phyloP scores from a whole-genome alignment of 108 stramenopile species.

The Skeletonema potamos region DNA sequence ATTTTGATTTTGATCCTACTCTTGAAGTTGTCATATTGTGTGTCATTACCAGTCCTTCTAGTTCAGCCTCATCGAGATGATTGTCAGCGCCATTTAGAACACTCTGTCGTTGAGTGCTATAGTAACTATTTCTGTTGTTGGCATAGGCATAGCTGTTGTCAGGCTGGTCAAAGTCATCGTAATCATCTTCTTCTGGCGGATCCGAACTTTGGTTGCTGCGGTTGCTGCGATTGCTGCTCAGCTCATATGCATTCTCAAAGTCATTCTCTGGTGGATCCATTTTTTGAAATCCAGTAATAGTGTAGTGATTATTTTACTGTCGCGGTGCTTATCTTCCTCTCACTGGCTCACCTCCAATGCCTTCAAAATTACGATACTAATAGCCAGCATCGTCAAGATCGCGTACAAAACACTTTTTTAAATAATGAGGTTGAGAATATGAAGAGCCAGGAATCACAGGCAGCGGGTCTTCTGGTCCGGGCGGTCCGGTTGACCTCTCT shows the following conservation, averaged over 20 bases:
- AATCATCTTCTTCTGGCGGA: background rate
- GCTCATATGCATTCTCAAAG: background rate
- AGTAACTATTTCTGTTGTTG: background rate
- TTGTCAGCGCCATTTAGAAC: constrained; percentile 8
- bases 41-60: constrained; percentile 34
- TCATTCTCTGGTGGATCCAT: background rate
- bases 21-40: background rate
- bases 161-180: background rate
- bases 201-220: too few relatives aligned
- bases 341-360: background rate
- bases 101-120: background rate
- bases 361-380: too few relatives aligned
- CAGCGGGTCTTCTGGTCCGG: too few relatives aligned
- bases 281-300: background rate
- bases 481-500: too few relatives aligned
- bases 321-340: background rate
- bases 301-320: background rate
- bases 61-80: constrained; percentile 30
- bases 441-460: too few relatives aligned
- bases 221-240: background rate
- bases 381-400: too few relatives aligned
- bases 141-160: background rate
- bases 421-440: too few relatives aligned
- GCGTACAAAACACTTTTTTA: too few relatives aligned
- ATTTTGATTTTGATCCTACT: background rate